Evolutionary conservation across 306 rosid genomes (phyloP).

Genomic region (Parietaria judaica): DNA sequence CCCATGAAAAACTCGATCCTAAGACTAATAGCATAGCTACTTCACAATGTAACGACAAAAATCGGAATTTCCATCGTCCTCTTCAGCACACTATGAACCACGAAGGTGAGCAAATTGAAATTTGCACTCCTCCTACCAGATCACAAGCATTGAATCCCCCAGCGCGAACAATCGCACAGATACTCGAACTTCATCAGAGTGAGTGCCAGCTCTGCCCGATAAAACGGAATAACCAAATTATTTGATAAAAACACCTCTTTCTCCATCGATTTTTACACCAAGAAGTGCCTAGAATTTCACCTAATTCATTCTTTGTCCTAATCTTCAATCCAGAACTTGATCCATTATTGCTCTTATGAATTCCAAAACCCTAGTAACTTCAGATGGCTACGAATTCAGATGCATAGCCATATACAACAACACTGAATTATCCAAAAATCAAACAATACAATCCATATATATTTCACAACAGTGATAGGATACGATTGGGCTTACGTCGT

Average conservation of each 20-base stretch:
- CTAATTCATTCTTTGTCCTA: too few species aligned
- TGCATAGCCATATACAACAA: too few species aligned
- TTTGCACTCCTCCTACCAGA: not conserved
- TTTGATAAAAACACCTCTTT: too few species aligned
- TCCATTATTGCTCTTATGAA: not conserved
- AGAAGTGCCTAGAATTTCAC: too few species aligned
- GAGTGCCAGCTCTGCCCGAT: too few species aligned
- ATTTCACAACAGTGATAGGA: too few species aligned
- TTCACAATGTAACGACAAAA: not conserved
- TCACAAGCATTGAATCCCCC: not conserved
- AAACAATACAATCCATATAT: too few species aligned
- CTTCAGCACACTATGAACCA: not conserved
- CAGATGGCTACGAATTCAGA: not conserved
- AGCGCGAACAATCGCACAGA: not conserved
- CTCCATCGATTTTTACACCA: too few species aligned
- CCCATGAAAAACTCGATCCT: not conserved
- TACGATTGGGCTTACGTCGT: conserved; percentile 50
- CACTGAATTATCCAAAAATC: too few species aligned
- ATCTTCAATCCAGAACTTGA: not conserved
- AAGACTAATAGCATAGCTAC: not conserved
- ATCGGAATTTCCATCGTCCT: not conserved
- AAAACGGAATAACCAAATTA: too few species aligned
- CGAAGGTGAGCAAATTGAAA: not conserved
- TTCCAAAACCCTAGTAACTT: not conserved
- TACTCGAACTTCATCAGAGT: not conserved